Conservation (phyloP, 306 rosid genomes). For the Neltuma alba region DNA sequence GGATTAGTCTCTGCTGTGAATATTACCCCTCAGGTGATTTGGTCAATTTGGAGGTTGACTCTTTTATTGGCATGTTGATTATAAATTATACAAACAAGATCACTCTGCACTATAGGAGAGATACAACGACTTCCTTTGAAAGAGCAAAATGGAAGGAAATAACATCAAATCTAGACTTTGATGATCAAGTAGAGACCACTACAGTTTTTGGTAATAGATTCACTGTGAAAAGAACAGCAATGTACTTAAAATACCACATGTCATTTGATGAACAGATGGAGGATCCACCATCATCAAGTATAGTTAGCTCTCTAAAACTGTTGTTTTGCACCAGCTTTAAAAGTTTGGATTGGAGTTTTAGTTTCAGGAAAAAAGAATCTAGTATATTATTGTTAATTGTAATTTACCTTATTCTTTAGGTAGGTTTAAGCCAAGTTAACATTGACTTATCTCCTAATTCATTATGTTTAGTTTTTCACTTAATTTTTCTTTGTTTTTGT, state of each 20-base stretch:
- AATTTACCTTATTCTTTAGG: not conserved
- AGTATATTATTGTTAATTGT: not conserved
- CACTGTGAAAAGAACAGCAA: not conserved
- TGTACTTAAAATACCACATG: not conserved
- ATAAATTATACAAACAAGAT: not conserved
- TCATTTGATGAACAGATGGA: not conserved
- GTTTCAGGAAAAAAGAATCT: not conserved
- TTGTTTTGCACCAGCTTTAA: not conserved
- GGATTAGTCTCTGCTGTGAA: not conserved
- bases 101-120: not conserved
- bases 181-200: not conserved
- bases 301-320: not conserved
- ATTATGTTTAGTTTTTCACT: not conserved
- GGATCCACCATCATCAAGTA: not conserved
- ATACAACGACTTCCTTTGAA: not conserved
- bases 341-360: not conserved
- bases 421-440: not conserved
- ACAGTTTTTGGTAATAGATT: not conserved
- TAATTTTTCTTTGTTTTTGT: not conserved
- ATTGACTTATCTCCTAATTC: not conserved
- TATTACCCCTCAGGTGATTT: not conserved
- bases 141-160: not conserved
- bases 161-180: not conserved
- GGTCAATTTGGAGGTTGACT: not conserved
- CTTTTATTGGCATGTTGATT: not conserved